Conservation (phyloP, 495 filamentous ascomycete species). For the Xylaria bambusicola region DNA sequence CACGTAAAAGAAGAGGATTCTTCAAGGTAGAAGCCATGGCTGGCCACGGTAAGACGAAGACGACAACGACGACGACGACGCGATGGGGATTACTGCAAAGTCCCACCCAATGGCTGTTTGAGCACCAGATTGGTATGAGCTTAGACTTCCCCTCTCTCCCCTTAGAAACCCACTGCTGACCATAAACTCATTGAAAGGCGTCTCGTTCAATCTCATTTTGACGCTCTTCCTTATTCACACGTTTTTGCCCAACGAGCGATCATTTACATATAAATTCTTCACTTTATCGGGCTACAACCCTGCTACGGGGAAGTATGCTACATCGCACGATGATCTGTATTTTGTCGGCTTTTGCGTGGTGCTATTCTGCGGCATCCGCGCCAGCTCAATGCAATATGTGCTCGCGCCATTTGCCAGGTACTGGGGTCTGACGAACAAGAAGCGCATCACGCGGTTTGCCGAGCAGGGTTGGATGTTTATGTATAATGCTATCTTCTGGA, state of each 20-base stretch:
- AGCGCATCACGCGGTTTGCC: slow-evolving; percentile 63
- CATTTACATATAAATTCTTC: slow-evolving; percentile 66
- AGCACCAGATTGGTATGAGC: slow-evolving; percentile 21
- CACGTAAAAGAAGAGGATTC: neutral
- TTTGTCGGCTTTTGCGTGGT: slow-evolving; percentile 66
- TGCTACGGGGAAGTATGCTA: slow-evolving; percentile 55
- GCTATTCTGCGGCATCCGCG: slow-evolving; percentile 68
- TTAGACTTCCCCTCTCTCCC: neutral
- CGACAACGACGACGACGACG: slow-evolving; percentile 9
- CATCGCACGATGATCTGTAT: slow-evolving; percentile 65
- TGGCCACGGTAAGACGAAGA: slow-evolving; percentile 5
- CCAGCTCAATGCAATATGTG: slow-evolving; percentile 65
- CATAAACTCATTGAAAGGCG: slow-evolving; percentile 43
- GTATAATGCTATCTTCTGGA: slow-evolving; percentile 67
- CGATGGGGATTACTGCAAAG: slow-evolving; percentile 12
- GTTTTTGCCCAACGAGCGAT: slow-evolving; percentile 59
- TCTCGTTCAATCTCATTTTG: slow-evolving; percentile 64
- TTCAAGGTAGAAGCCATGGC: slow-evolving; percentile 5
- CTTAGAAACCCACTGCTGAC: slow-evolving; percentile 7
- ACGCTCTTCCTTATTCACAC: slow-evolving; percentile 61
- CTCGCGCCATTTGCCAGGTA: slow-evolving; percentile 61
- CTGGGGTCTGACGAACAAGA: slow-evolving; percentile 59
- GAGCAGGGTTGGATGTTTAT: slow-evolving; percentile 74
- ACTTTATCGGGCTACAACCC: slow-evolving; percentile 64
- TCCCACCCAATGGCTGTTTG: slow-evolving; percentile 18